Conservation (phyloP, 1,139 yeast species). For the Nakaseomyces nivariensis region DNA sequence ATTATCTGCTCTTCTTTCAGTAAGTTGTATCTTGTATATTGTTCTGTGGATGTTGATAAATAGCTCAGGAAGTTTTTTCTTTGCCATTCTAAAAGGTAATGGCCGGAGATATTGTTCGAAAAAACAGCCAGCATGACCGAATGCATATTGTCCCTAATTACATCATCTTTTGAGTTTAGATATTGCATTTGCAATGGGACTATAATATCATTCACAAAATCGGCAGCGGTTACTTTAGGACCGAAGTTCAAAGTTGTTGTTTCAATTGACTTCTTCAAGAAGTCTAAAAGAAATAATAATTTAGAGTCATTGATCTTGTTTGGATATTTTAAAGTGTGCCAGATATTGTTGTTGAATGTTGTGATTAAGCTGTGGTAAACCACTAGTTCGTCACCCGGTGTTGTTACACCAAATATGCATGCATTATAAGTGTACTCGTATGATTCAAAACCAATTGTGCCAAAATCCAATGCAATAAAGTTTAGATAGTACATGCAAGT, state of each 20-base stretch:
- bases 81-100: constrained; percentile 17
- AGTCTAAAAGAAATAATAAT: constrained; percentile 18
- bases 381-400: neutral
- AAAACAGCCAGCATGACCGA: constrained; percentile 17
- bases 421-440: constrained; percentile 20
- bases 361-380: constrained; percentile 3
- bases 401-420: neutral
- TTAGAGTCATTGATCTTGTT: constrained; percentile 19
- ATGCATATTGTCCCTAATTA: constrained; percentile 21
- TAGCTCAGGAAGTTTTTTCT: constrained; percentile 11
- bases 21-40: constrained; percentile 10
- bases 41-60: constrained; percentile 11
- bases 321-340: constrained; percentile 5
- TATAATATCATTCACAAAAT: constrained; percentile 9
- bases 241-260: constrained; percentile 3
- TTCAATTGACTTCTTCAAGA: constrained; percentile 15
- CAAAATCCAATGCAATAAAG: constrained; percentile 23
- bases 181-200: constrained; percentile 12
- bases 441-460: constrained; percentile 21
- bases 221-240: neutral
- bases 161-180: constrained; percentile 8
- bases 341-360: constrained; percentile 8
- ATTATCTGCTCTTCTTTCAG: constrained; percentile 15
- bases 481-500: constrained; percentile 16
- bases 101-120: constrained; percentile 6